phyloP scores from a whole-genome alignment of 1,139 yeast genomes.

The Geotrichum carabidarum region DNA sequence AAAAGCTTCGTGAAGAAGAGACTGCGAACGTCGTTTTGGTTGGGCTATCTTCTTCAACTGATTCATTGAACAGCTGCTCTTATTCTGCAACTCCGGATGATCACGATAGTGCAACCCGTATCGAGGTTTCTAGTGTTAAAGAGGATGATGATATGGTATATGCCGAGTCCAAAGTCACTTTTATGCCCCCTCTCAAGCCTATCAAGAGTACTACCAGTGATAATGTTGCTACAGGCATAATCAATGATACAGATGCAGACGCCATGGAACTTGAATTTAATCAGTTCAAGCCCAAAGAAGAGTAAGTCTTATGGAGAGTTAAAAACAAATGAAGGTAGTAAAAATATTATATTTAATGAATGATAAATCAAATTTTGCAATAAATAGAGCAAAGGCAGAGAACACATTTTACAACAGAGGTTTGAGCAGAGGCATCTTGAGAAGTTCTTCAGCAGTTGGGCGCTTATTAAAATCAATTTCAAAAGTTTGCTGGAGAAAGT shows the following conservation, averaged over 20 bases:
- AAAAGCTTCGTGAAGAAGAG: conserved; percentile 4
- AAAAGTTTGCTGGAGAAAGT: conserved; percentile 62
- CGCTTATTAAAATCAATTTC: conserved; percentile 68
- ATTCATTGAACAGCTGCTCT: not conserved
- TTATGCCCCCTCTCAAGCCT: not conserved
- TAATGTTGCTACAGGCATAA: conserved; percentile 3
- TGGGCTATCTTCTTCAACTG: not conserved
- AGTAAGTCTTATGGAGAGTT: not conserved
- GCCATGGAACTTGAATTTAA: conserved; percentile 17
- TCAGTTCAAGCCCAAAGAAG: not conserved
- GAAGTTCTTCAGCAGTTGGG: conserved; percentile 65
- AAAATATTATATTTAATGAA: not conserved
- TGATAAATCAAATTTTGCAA: not conserved
- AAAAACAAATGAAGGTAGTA: not conserved
- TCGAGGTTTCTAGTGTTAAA: not conserved
- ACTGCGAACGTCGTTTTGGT: not conserved
- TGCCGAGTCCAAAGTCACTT: not conserved
- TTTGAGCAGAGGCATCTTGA: conserved; percentile 49
- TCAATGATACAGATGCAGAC: conserved; percentile 12
- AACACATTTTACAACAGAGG: conserved; percentile 6
- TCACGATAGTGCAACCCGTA: not conserved
- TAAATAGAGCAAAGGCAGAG: not conserved
- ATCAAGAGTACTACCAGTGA: not conserved
- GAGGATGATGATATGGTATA: not conserved
- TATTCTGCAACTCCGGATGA: not conserved